A percentile compares a stretch with the other conserved stretches of the same genome.
Evolutionary conservation across 306 rosid species (phyloP).

Genomic region (Casuarina equisetifolia): DNA sequence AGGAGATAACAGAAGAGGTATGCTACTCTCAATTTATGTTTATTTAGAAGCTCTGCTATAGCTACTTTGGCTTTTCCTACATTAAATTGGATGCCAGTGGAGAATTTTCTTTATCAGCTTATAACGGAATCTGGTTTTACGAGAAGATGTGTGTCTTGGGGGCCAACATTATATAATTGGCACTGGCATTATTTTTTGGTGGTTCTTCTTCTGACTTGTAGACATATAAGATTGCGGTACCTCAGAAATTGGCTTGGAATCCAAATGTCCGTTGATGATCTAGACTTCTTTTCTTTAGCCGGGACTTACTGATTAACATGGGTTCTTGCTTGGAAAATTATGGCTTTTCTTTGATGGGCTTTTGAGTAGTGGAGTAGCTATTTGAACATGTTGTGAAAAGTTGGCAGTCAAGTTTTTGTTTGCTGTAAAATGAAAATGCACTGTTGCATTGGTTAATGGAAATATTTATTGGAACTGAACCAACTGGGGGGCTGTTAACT

Average conservation of each 20-base stretch:
- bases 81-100: neutral
- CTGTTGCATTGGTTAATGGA: neutral
- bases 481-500: neutral
- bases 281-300: neutral
- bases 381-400: neutral
- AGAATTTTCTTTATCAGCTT: neutral
- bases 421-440: neutral
- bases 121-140: neutral
- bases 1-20: slow-evolving; percentile 79
- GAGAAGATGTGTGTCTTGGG: neutral
- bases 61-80: slow-evolving; percentile 13
- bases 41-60: slow-evolving; percentile 9
- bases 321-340: neutral
- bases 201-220: neutral
- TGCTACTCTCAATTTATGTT: slow-evolving; percentile 16
- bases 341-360: neutral
- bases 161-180: neutral
- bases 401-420: neutral
- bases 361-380: neutral
- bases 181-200: neutral
- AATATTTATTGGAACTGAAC: neutral
- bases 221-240: neutral
- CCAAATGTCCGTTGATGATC: neutral
- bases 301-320: neutral
- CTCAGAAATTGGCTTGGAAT: neutral